These are phyloP conservation scores for Bruguiera hainesii DNA, from an alignment of 441 rosid species.

Conservation along the genomic window DNA sequence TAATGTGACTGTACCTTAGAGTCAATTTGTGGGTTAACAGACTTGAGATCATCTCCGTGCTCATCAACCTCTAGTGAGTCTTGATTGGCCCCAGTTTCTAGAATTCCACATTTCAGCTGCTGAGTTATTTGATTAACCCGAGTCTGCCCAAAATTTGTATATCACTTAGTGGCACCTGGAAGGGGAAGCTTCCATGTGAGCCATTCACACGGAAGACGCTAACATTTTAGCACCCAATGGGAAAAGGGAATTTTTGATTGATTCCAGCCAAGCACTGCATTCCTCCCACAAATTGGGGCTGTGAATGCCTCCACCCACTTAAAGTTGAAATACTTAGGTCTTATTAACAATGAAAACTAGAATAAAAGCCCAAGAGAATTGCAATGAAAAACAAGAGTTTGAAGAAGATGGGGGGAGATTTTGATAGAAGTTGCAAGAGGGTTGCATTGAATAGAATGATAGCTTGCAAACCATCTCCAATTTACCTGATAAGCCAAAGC, in stretches of 20 bases:
- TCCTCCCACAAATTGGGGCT: constrained; percentile 40
- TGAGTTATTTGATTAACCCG: constrained; percentile 74
- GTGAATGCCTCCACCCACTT: constrained; percentile 32
- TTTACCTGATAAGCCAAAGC: constrained; percentile 85
- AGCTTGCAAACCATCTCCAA: constrained; percentile 3
- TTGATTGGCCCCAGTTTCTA: constrained; percentile 34
- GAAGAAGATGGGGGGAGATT: not conserved
- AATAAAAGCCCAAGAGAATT: not conserved
- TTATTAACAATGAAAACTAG: not conserved
- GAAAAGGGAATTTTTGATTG: constrained; percentile 32
- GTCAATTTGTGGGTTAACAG: constrained; percentile 30
- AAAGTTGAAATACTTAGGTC: constrained; percentile 9
- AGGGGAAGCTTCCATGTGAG: constrained; percentile 58
- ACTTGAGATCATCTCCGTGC: constrained; percentile 26
- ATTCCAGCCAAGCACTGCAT: constrained; percentile 39
- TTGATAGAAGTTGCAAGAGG: not conserved
- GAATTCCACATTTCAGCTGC: constrained; percentile 55
- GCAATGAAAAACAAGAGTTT: not conserved
- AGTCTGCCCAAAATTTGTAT: constrained; percentile 81
- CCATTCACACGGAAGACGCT: constrained; percentile 51
- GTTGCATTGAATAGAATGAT: not conserved
- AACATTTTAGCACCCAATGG: constrained; percentile 43
- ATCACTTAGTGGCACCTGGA: constrained; percentile 77
- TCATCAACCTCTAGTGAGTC: constrained; percentile 28
- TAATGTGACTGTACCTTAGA: constrained; percentile 30